Evolutionary conservation across 805 yeast species (phyloP), one percentile per base, ranked within the genome.

Genomic region (Monosporozyma solicola): DNA sequence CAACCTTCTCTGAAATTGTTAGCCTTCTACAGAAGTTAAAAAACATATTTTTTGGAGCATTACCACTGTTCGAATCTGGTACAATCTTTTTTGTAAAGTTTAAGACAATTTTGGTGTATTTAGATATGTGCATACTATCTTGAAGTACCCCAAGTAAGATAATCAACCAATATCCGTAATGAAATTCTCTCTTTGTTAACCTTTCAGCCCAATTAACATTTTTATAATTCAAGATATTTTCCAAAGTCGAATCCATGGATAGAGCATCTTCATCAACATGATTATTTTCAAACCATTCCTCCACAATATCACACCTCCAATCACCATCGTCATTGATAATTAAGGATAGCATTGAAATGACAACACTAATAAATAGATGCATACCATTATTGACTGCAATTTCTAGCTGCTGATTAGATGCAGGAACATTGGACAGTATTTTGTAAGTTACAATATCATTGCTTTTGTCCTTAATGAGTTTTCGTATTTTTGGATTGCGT

Each of bases 131-230:
- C 53, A 57, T 58, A 48, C 62, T 60, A 49, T 65, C 68, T 51
- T 65, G 63, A 7, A 90, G 72, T 1, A 89, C 73, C 16, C 96
- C 96, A 48, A 89, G 66, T 43, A 91, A 66, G 41, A 85, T 77
- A 41, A 84, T 76, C 60, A 87, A 84, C 96, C 97, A 91, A 51
- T 82, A 82, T 2, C 97, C 97, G 61, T 87, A 88, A 59, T 77
- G 79, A 67, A 87, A 94, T 55, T 79, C 77, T 51, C 96, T 79
- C 51, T 78, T 81, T 20, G 83, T 76, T 29, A 91, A 74, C 39
- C 94, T 74, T 22, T 85, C 94, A 55, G 82, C 80, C 97, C 97
- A 92, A 9, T 82, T 67, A 0, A 72, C 70, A 41, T 81, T 80
- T 52, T 82, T 72, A 65, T 80, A 77, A 54, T 81, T 79, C 59